Conservation (phyloP, 768 basidiomycete genomes). For the Boletus vermiculosoides region DNA sequence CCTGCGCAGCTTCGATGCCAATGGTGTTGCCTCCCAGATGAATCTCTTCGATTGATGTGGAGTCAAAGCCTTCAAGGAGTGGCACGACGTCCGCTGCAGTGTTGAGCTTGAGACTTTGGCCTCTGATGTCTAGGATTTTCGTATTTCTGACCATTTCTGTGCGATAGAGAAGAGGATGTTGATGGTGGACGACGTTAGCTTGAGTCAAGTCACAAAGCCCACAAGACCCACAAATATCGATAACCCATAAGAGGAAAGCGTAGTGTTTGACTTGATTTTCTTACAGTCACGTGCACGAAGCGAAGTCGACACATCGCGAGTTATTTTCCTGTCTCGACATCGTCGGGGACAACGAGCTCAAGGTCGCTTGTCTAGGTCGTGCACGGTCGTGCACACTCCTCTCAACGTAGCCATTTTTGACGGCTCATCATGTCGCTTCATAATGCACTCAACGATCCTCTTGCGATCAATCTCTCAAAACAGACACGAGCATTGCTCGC, state of each 20-base stretch:
- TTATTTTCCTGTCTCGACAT: conserved; percentile 6
- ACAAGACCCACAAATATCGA: conserved; percentile 11
- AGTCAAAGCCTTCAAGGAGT: conserved; percentile 62
- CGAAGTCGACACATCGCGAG: not conserved
- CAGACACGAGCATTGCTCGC: conserved; percentile 51
- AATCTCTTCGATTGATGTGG: conserved; percentile 74
- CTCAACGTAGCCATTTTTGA: not conserved
- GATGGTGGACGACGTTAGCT: not conserved
- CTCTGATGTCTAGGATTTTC: conserved; percentile 31
- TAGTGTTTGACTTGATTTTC: not conserved
- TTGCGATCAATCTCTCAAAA: conserved; percentile 54
- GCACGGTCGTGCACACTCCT: not conserved
- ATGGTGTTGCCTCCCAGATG: conserved; percentile 93
- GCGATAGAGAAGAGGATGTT: not conserved
- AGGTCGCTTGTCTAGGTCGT: not conserved
- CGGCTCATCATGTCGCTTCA: conserved; percentile 10
- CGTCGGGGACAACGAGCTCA: conserved; percentile 1
- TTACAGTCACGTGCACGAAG: conserved; percentile 23
- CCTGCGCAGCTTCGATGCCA: conserved; percentile 85
- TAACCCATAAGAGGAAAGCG: conserved; percentile 18
- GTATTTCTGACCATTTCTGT: conserved; percentile 18
- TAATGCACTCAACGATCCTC: conserved; percentile 47
- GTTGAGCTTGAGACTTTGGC: conserved; percentile 66
- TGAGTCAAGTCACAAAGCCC: not conserved
- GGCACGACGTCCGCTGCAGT: conserved; percentile 73